These are phyloP conservation scores for Hysterangium stoloniferum DNA, from an alignment of 768 basidiomycete species.

Conservation along the genomic window DNA sequence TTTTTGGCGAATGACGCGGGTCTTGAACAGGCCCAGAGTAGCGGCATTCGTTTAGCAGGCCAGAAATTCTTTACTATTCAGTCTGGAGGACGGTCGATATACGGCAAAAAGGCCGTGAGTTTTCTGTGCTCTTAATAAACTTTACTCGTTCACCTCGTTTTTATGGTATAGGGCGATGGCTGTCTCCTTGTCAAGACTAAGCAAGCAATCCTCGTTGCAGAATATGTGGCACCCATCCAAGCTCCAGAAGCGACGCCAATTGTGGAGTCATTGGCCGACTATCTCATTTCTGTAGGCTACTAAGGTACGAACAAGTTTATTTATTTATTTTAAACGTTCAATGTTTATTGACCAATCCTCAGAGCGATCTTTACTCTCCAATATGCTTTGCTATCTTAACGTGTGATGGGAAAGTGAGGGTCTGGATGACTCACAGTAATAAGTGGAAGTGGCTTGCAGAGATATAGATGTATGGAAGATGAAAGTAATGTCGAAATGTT, in stretches of 20 bases:
- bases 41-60: slow-evolving; percentile 56
- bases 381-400: too few species aligned
- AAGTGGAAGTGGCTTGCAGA: too few species aligned
- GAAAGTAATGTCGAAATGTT: too few species aligned
- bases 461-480: too few species aligned
- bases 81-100: slow-evolving; percentile 44
- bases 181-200: slow-evolving; percentile 70
- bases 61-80: slow-evolving; percentile 69
- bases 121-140: background rate
- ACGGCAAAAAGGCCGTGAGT: slow-evolving; percentile 74
- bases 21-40: slow-evolving; percentile 38
- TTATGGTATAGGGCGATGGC: slow-evolving; percentile 54
- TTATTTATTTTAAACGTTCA: too few species aligned
- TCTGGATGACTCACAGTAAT: too few species aligned
- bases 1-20: slow-evolving; percentile 33
- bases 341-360: too few species aligned
- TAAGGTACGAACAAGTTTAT: slow-evolving; percentile 26
- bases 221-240: slow-evolving; percentile 60
- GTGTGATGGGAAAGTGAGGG: too few species aligned
- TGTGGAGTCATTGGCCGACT: slow-evolving; percentile 69
- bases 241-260: slow-evolving; percentile 57
- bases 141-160: background rate
- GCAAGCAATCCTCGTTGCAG: slow-evolving; percentile 76
- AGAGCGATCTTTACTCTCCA: too few species aligned
- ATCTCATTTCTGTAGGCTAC: slow-evolving; percentile 54